phyloP scores from a whole-genome alignment of 106 monocot species.

The Dendrobium nobile region DNA sequence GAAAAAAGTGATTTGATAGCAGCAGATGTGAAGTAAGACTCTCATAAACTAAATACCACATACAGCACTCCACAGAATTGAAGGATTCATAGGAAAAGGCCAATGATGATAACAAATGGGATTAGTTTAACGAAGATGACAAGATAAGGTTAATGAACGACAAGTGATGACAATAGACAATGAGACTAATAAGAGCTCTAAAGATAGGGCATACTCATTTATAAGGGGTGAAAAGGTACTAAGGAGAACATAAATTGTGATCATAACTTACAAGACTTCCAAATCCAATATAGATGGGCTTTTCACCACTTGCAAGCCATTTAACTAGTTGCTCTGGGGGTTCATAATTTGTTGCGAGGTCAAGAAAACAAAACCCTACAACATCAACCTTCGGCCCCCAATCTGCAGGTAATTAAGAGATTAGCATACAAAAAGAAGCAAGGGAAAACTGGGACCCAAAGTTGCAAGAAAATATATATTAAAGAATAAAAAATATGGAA shows the following conservation, averaged over 20 bases:
- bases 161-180: background rate
- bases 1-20: too few relatives aligned
- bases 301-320: constrained; percentile 69
- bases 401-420: constrained; percentile 26
- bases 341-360: constrained; percentile 76
- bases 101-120: background rate
- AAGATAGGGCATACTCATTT: background rate
- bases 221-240: background rate
- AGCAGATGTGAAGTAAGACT: too few relatives aligned
- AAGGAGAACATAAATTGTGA: background rate
- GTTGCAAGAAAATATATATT: background rate
- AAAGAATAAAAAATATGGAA: background rate
- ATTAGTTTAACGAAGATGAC: background rate
- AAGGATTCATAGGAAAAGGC: background rate
- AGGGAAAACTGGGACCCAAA: background rate
- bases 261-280: constrained; percentile 76
- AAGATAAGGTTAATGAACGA: background rate
- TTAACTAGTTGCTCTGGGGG: constrained; percentile 57
- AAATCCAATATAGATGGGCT: constrained; percentile 89
- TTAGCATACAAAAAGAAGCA: background rate
- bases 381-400: constrained; percentile 84
- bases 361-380: constrained; percentile 89
- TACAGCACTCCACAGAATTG: background rate
- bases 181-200: background rate
- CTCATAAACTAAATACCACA: background rate